phyloP scores from a whole-genome alignment of 805 yeast species.

The Saccharomyces paradoxus region DNA sequence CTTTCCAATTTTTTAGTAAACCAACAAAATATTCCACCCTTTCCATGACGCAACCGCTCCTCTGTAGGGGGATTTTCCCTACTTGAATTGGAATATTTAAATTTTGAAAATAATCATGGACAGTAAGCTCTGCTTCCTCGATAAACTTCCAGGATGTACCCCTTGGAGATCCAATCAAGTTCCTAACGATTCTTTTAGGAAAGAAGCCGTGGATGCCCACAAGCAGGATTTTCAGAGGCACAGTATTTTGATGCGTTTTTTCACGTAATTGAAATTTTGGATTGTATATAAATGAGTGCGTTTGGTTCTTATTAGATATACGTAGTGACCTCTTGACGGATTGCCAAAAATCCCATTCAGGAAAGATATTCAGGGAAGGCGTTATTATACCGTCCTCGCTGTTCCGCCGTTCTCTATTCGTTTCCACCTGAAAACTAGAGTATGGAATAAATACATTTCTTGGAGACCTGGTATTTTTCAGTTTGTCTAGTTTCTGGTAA shows the following conservation, averaged over 20 bases:
- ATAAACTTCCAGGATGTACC: constrained; percentile 91
- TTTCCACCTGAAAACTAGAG: neutral
- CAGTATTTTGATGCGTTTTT: constrained; percentile 1
- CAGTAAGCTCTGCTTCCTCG: constrained; percentile 75
- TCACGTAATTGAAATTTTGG: neutral
- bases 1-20: constrained; percentile 57
- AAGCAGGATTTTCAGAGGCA: constrained; percentile 56
- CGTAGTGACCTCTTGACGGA: neutral
- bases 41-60: constrained; percentile 83
- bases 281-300: neutral
- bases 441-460: neutral
- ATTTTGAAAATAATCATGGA: constrained; percentile 54
- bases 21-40: constrained; percentile 72
- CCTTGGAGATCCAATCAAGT: constrained; percentile 88
- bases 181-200: constrained; percentile 77
- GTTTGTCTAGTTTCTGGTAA: neutral
- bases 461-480: no score
- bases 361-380: neutral
- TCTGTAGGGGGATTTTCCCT: constrained; percentile 89
- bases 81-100: constrained; percentile 40
- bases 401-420: neutral
- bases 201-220: constrained; percentile 96
- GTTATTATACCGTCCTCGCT: neutral
- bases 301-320: neutral
- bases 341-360: neutral